phyloP scores from a whole-genome alignment of 805 yeast genomes.

The Zygoascus flipseniorum region DNA sequence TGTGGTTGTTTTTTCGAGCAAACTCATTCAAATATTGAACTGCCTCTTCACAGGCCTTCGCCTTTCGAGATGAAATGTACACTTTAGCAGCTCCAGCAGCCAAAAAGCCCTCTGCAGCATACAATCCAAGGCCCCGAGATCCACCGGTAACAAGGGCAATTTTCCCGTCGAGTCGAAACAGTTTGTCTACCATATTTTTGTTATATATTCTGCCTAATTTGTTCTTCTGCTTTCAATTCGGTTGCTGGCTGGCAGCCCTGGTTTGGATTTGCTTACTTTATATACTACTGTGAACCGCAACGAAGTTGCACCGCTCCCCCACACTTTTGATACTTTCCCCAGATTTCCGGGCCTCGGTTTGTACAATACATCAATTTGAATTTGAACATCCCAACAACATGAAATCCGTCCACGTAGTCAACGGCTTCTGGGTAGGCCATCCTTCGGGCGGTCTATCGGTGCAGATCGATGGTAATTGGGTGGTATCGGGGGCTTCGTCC shows the following conservation, averaged over 20 bases:
- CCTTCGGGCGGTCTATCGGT: neutral
- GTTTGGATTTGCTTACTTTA: no score
- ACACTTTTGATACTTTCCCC: neutral
- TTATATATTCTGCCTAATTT: no score
- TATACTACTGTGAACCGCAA: no score
- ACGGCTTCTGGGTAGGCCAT: neutral
- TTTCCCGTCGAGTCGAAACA: slow-evolving; percentile 35
- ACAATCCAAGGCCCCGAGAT: slow-evolving; percentile 63
- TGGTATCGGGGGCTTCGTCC: neutral
- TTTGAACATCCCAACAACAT: neutral
- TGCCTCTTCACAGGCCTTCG: slow-evolving; percentile 52
- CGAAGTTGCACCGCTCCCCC: neutral
- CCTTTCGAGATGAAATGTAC: slow-evolving; percentile 57
- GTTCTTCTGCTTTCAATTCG: no score
- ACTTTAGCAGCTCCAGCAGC: slow-evolving; percentile 54
- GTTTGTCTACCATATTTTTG: neutral
- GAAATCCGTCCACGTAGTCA: neutral
- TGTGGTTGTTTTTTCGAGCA: slow-evolving; percentile 20
- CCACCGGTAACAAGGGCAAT: slow-evolving; percentile 67
- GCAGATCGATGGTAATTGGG: neutral
- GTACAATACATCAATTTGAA: neutral
- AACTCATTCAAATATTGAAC: slow-evolving; percentile 28
- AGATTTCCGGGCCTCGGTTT: neutral
- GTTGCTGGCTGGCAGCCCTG: no score
- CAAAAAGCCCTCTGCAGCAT: slow-evolving; percentile 58